Base-by-base conservation (phyloP, 148 eudicot species). In the Vaccinium macrocarpon region DNA sequence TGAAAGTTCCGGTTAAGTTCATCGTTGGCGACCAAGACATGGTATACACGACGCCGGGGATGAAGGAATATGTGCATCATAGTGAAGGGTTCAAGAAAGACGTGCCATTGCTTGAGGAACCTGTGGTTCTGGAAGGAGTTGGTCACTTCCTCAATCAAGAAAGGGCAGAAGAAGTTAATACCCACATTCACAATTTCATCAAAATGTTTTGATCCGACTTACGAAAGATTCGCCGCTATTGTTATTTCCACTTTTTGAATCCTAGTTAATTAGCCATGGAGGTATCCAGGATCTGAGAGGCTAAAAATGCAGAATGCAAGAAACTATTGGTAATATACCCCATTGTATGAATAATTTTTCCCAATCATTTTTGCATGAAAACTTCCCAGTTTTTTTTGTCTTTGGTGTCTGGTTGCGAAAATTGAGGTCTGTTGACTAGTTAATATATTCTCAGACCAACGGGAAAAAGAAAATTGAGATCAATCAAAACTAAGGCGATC, bases 111-210 rank as follows among this genome's bases (percentile, higher is more conserved):
- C 86, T 94, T 35, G 84, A 93, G 64, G 91, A 92, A 19, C 85
- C 89, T 11, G 90, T 93, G 13, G 86, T 94, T 13, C 73, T 94
- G 89, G 91, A 92, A 88, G 94, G 92, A 48, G 93, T 86, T 27
- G 98, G 90, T 25, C 98, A 94, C 86, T 94, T 91, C 89, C 88
- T 94, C 86, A 92, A 93, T 86, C 96, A 94, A 85, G 98, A 93
- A 76, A 92, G 82, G 87, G 68, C 96, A 66, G 81, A 87, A 11
- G 93, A 91, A 42, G 82, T 91, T 5, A 94, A 86, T 80, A 42
- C 83, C 13, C 90, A 80, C 83, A 89, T 93, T 25, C 85, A 78
- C 56, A 92, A 90, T 49, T 94, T 94, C 87, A 85, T 93, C 25
- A 81, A 82, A 79, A 91, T 86, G 85, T 89, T 92, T 80, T 91